phyloP scores from a whole-genome alignment of 2,329 filamentous ascomycete genomes.

The Xenosphaeropsis pyriputrescens region DNA sequence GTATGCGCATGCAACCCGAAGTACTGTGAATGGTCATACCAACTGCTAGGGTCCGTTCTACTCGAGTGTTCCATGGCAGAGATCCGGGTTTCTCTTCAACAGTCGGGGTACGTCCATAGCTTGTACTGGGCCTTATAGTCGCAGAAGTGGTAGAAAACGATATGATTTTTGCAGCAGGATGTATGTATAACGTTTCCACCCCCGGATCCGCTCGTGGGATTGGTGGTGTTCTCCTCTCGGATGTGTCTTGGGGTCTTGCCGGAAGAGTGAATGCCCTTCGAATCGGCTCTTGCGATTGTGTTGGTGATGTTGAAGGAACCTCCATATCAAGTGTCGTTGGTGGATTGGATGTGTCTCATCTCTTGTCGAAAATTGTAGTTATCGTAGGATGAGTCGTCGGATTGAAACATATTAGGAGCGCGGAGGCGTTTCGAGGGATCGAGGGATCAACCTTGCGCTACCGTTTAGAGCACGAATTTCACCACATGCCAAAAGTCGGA shows the following conservation, averaged over 20 bases:
- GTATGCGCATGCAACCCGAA: no score
- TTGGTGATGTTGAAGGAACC: no score
- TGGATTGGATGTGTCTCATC: no score
- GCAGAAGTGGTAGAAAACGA: constrained; percentile 31
- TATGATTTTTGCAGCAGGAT: constrained; percentile 24
- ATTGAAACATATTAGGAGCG: no score
- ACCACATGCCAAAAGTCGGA: no score
- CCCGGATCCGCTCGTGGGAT: constrained; percentile 9
- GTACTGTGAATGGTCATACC: constrained; percentile 30
- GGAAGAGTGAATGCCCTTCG: constrained; percentile 1
- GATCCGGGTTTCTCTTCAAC: constrained; percentile 40
- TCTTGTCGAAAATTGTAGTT: no score
- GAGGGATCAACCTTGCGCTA: no score
- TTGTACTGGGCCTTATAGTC: constrained; percentile 7
- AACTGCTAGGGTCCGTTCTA: constrained; percentile 69
- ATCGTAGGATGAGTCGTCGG: no score
- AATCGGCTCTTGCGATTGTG: no score
- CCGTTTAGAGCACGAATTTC: no score
- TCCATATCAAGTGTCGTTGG: no score
- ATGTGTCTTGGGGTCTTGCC: not conserved
- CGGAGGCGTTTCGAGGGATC: no score
- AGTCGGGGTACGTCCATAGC: constrained; percentile 16
- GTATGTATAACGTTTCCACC: constrained; percentile 16
- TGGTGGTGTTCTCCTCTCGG: not conserved
- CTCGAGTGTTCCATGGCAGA: constrained; percentile 58